phyloP scores from a whole-genome alignment of 345 rosid genomes.

The Eucalyptus sp. region DNA sequence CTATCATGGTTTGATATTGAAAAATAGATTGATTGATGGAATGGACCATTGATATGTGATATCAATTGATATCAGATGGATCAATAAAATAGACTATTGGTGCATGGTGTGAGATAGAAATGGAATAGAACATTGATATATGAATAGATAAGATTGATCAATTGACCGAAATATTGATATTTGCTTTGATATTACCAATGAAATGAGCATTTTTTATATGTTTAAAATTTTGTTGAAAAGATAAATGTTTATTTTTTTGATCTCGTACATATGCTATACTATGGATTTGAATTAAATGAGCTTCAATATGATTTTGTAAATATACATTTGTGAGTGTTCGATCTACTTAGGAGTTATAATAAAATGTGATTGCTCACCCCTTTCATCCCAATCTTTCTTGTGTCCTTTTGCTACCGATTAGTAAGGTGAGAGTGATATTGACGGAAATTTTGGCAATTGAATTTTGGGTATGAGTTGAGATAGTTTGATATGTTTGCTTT shows the following conservation, averaged over 20 bases:
- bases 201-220: neutral
- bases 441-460: too few species aligned
- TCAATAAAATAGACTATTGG: neutral
- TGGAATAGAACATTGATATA: neutral
- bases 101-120: rapidly evolving
- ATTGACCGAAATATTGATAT: neutral
- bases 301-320: neutral
- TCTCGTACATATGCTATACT: neutral
- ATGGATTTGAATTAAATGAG: neutral
- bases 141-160: rapidly evolving
- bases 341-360: too few species aligned
- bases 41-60: neutral
- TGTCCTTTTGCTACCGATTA: neutral
- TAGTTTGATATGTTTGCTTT: too few species aligned
- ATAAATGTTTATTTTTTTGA: rapidly evolving
- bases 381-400: neutral
- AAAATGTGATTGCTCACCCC: rapidly evolving
- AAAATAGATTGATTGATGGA: neutral
- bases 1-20: too few species aligned
- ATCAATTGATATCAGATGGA: neutral
- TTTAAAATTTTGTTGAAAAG: neutral
- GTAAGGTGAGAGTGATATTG: neutral
- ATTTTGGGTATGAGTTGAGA: too few species aligned
- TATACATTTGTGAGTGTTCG: neutral
- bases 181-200: neutral